Base-by-base conservation (phyloP, 345 rosid species). In the Acer negundo region DNA sequence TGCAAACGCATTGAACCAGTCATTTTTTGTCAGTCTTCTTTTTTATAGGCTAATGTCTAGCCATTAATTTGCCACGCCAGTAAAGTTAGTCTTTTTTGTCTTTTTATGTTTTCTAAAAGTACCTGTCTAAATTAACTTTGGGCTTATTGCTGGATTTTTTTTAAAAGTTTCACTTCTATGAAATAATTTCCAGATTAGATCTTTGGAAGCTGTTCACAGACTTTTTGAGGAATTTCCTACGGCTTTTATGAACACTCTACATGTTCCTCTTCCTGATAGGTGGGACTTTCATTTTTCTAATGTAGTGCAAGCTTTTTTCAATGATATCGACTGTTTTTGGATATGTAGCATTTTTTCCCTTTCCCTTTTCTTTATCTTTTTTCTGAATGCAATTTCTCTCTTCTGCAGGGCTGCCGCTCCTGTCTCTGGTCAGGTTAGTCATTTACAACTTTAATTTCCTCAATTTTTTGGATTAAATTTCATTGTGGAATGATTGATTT, bases 161-260 rank as follows among this genome's bases (percentile, higher is more conserved):
- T 69, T 22, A 74, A 64, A 64, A 66, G 55, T 56, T 73, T 23
- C 40, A 46, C 78, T 79, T 71, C 44, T 65, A 61, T 55, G 17
- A 69, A 26, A 3, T 62, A 66, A 65, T 72, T 64, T 83, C 65
- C 94, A 95, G 99, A 96, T 96, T 81, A 86, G 97, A 85, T 96
- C 99, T 67, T 82, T 96, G 82, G 99, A 90, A 81, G 87, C 97
- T 72, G 92, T 96, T 70, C 97, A 92, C 79, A 85, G 85, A 79
- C 90, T 79, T 71, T 96, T 94, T 79, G 97, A 92, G 88, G 90
- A 92, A 81, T 96, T 96, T 78, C 99, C 99, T 51, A 85, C 76
- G 35, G 99, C 97, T 77, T 96, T 94, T 80, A 88, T 89, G 91
- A 81, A 71, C 40, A 87, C 68, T 68, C 93, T 96, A 80, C 97